phyloP scores from a whole-genome alignment of 805 yeast genomes.

The Saccharomycopsis lassenensis region DNA sequence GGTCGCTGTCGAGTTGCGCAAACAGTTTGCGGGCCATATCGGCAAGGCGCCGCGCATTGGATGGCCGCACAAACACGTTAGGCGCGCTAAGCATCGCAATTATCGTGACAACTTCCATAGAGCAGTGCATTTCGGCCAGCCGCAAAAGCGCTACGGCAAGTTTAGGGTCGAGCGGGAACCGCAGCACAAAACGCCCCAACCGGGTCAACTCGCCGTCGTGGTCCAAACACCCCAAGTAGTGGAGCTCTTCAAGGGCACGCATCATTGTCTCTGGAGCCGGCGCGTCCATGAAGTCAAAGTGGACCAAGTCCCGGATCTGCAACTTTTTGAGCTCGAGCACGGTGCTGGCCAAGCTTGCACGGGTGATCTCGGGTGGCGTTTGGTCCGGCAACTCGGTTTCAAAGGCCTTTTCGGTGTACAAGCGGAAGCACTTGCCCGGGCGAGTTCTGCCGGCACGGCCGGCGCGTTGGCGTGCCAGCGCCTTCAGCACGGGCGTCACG shows the following conservation, averaged over 20 bases:
- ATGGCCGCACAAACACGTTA: slow-evolving; percentile 88
- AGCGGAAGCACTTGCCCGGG: slow-evolving; percentile 94
- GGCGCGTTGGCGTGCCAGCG: slow-evolving; percentile 96
- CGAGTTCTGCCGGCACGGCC: slow-evolving; percentile 99
- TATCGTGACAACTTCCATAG: slow-evolving; percentile 78
- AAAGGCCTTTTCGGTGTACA: slow-evolving; percentile 95
- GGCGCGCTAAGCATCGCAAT: slow-evolving; percentile 92
- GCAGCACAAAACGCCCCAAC: slow-evolving; percentile 80
- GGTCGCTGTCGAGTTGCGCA: slow-evolving; percentile 94
- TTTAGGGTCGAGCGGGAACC: slow-evolving; percentile 93
- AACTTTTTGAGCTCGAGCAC: slow-evolving; percentile 88
- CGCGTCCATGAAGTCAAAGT: slow-evolving; percentile 97
- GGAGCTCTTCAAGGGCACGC: slow-evolving; percentile 94
- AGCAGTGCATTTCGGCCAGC: slow-evolving; percentile 74
- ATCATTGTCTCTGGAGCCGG: slow-evolving; percentile 99
- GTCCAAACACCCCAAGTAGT: slow-evolving; percentile 78
- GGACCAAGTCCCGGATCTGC: slow-evolving; percentile 92
- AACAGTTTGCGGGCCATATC: slow-evolving; percentile 82
- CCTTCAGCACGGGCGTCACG: slow-evolving; percentile 94
- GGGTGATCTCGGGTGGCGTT: slow-evolving; percentile 88
- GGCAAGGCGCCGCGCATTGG: slow-evolving; percentile 75
- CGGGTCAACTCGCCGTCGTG: slow-evolving; percentile 89
- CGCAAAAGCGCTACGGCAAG: slow-evolving; percentile 87
- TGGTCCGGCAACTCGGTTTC: slow-evolving; percentile 89
- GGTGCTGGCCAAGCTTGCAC: slow-evolving; percentile 84